phyloP scores from a whole-genome alignment of 129 eudicot genomes.

The Scalesia atractyloides region DNA sequence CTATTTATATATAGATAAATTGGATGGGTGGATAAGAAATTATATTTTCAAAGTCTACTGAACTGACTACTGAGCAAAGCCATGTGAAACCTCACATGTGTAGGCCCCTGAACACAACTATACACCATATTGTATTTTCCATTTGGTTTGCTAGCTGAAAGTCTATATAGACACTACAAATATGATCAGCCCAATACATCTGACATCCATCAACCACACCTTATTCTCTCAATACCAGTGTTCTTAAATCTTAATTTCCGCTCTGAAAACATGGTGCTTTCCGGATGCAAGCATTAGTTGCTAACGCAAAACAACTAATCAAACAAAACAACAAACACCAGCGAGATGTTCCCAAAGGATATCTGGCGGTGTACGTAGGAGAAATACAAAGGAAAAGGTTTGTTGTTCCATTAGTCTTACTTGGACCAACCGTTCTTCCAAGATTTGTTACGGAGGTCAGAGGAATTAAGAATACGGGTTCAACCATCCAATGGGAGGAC shows the following conservation, averaged over 20 bases:
- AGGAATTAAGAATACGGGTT: constrained; percentile 59
- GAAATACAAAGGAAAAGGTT: constrained; percentile 39
- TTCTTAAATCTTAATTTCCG: background rate
- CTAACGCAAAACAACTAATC: constrained; percentile 33
- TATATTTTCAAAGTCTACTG: background rate
- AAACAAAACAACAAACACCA: constrained; percentile 19
- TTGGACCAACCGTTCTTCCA: constrained; percentile 51
- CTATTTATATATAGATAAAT: too few relatives aligned
- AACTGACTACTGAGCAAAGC: constrained; percentile 27
- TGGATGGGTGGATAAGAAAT: constrained; percentile 16
- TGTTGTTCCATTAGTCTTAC: constrained; percentile 43
- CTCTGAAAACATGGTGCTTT: constrained; percentile 21
- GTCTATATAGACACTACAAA: constrained; percentile 16
- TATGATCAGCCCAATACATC: too few relatives aligned
- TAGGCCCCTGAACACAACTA: constrained; percentile 29
- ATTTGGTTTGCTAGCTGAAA: constrained; percentile 23
- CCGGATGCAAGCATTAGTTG: constrained; percentile 25
- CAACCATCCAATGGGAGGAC: constrained; percentile 53
- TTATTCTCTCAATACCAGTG: background rate
- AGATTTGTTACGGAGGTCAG: constrained; percentile 40
- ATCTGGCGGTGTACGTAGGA: constrained; percentile 56
- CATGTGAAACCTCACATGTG: constrained; percentile 33
- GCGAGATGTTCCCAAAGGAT: constrained; percentile 44
- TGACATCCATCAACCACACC: constrained; percentile 5
- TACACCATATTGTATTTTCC: background rate